Conservation (phyloP, 2,329 filamentous ascomycete species). For the Cladophialophora carrionii region DNA sequence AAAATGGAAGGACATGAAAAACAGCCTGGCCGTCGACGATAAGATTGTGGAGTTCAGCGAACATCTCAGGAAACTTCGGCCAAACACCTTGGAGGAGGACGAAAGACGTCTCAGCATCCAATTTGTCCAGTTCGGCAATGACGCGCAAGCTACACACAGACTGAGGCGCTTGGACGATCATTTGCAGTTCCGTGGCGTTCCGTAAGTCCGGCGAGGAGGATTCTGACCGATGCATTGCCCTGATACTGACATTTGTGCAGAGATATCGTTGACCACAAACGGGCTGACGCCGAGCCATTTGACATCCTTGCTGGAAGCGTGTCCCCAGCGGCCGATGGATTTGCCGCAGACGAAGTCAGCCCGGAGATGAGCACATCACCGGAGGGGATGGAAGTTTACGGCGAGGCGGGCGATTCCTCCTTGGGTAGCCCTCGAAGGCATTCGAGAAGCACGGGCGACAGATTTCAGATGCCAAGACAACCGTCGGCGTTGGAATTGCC, state of each 20-base stretch:
- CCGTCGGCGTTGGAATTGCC: background rate
- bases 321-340: background rate
- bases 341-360: background rate
- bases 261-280: background rate
- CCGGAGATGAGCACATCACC: background rate
- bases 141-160: constrained; percentile 31
- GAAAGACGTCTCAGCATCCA: constrained; percentile 39
- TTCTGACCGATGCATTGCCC: background rate
- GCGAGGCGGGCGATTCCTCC: background rate
- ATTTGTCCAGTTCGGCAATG: constrained; percentile 41
- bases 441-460: background rate
- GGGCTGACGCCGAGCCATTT: background rate
- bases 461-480: background rate
- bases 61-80: constrained; percentile 15
- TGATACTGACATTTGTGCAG: background rate
- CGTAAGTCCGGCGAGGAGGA: background rate
- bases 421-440: background rate
- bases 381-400: background rate
- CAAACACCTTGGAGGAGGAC: constrained; percentile 7
- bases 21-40: background rate
- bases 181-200: background rate
- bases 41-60: constrained; percentile 18
- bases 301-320: background rate
- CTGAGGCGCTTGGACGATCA: constrained; percentile 32
- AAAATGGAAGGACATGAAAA: constrained; percentile 24